Evolutionary conservation across 1,284 basidiomycete genomes (phyloP).

Genomic region (Cutaneotrichosporon dermatis): DNA sequence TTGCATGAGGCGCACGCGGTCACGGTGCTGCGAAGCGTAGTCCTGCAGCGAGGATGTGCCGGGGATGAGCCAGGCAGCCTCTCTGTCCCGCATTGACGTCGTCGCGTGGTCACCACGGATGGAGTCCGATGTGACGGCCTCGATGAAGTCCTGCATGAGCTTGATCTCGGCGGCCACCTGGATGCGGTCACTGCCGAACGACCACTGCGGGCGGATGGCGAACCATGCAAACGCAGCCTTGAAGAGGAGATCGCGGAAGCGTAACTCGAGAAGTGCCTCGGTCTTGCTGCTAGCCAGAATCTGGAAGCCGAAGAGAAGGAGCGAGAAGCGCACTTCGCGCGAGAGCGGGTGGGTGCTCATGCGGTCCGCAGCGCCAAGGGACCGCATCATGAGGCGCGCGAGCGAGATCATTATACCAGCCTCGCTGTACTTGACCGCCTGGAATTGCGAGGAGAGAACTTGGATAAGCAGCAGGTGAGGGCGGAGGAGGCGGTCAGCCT

Average conservation of each 20-base stretch:
- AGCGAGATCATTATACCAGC: slow-evolving; percentile 80
- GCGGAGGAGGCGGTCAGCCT: slow-evolving; percentile 68
- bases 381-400: slow-evolving; percentile 75
- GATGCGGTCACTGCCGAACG: slow-evolving; percentile 84
- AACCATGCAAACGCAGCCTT: slow-evolving; percentile 87
- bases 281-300: slow-evolving; percentile 80
- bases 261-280: slow-evolving; percentile 76
- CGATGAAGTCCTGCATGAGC: slow-evolving; percentile 76
- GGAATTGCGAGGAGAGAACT: slow-evolving; percentile 84
- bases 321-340: slow-evolving; percentile 80
- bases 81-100: slow-evolving; percentile 62
- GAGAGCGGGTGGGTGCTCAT: slow-evolving; percentile 89
- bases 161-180: slow-evolving; percentile 86
- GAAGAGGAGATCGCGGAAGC: slow-evolving; percentile 73
- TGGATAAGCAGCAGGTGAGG: slow-evolving; percentile 83
- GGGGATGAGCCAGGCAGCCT: slow-evolving; percentile 49
- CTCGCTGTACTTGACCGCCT: slow-evolving; percentile 85
- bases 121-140: slow-evolving; percentile 68
- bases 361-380: slow-evolving; percentile 60
- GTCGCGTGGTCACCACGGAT: slow-evolving; percentile 63
- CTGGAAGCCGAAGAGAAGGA: slow-evolving; percentile 90
- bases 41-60: slow-evolving; percentile 52
- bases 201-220: slow-evolving; percentile 86
- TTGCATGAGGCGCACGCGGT: slow-evolving; percentile 66
- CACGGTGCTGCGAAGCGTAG: slow-evolving; percentile 59